Evolutionary conservation across 108 stramenopile genomes (phyloP).

Genomic region (Bacterosira constricta): DNA sequence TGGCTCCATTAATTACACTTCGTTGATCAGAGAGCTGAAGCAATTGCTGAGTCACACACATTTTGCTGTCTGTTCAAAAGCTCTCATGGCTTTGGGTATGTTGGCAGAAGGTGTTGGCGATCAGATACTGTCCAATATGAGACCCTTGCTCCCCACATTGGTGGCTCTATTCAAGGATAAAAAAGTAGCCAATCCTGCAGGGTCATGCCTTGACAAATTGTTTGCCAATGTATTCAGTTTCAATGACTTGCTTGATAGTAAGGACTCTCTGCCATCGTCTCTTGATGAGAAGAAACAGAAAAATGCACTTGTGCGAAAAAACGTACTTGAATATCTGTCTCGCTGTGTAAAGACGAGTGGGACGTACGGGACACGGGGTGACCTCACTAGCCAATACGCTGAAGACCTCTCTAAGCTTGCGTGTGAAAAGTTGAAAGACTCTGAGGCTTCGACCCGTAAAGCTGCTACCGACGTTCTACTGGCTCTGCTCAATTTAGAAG

Average conservation of each 20-base stretch:
- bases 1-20: constrained; percentile 64
- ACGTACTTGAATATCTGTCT: constrained; percentile 64
- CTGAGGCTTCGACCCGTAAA: constrained; percentile 75
- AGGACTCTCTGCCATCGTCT: constrained; percentile 61
- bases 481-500: constrained; percentile 48
- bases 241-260: constrained; percentile 75
- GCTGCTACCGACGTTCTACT: constrained; percentile 60
- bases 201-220: constrained; percentile 67
- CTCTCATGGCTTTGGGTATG: constrained; percentile 76
- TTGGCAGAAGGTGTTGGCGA: constrained; percentile 87
- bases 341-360: constrained; percentile 65
- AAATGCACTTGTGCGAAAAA: constrained; percentile 72
- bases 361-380: constrained; percentile 59
- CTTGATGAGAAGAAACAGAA: constrained; percentile 78
- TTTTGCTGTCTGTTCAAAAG: constrained; percentile 81
- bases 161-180: constrained; percentile 82
- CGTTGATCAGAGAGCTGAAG: constrained; percentile 75
- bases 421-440: constrained; percentile 67
- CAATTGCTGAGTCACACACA: constrained; percentile 78
- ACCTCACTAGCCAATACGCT: constrained; percentile 44
- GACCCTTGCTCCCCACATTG: constrained; percentile 64
- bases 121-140: constrained; percentile 69
- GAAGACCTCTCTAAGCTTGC: constrained; percentile 47
- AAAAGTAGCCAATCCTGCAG: constrained; percentile 71
- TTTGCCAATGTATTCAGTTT: constrained; percentile 83